Evolutionary conservation across 805 yeast genomes (phyloP), one percentile per base, ranked within the genome.

Genomic region (Priceomyces castillae): DNA sequence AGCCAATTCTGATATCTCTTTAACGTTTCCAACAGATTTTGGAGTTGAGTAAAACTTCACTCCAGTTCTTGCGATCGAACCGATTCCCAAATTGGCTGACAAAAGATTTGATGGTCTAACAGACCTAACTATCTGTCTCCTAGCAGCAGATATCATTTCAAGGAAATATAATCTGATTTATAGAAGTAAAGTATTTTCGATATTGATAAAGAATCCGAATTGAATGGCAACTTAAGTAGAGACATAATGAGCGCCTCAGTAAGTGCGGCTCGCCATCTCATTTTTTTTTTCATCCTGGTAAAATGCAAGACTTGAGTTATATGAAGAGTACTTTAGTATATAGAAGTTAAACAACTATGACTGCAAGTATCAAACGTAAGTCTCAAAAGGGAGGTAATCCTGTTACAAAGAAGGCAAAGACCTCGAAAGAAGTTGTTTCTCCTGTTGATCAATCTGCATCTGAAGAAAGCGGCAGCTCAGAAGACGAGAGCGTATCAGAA

Each of bases 351-450:
- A 10, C 10, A n/a, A 28, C 31, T 33, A 19, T 33, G 23, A 16
- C 23, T 15, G 11, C n/a, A 17, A 15, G 36, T 17, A 33, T 33
- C 17, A 33, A 33, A 15, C 36, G 36, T 15, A 33, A 33, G 36
- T 4, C 12, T 5, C 15, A 12, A n/a, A 28, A n/a, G 15, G 31
- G 31, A n/a, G 15, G 10, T 5, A 28, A 12, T 19, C 3, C 25
- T 11, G 14, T 6, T 3, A 12, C 37, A 15, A 51, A 43, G 53
- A 34, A 15, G 46, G 30, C 39, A 46, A 48, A 37, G 43, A 40
- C 42, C 43, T 12, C 47, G 14, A 61, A 62, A 51, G 59, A 57
- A 50, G 41, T 61, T 15, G 71, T 71, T 48, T 61, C 61, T 30
- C 61, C 52, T 15, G 59, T 62, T 25, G 51, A 53, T 30, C 51